Conservation (phyloP, 2,329 filamentous ascomycete species). For the Hymenoscyphus linearis region DNA sequence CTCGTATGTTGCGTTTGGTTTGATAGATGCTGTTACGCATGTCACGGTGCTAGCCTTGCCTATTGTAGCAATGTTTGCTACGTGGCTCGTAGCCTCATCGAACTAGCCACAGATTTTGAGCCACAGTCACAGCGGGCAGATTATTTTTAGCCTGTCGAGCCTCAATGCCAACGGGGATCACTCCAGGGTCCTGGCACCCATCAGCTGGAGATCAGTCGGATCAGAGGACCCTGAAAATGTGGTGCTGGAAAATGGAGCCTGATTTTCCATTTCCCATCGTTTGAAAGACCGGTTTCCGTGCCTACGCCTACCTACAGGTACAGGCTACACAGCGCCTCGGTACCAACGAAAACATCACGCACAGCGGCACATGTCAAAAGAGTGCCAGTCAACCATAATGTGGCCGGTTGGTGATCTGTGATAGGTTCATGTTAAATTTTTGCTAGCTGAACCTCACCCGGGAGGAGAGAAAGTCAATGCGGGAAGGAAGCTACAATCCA, state of each 20-base stretch:
- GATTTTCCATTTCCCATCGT: not conserved
- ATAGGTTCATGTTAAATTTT: not conserved
- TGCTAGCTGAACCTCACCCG: not conserved
- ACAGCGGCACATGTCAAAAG: constrained; percentile 5
- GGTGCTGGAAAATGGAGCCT: not conserved
- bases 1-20: not conserved
- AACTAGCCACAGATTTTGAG: not conserved
- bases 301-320: no score
- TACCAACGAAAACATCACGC: not conserved
- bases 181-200: not conserved
- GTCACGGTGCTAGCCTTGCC: not conserved
- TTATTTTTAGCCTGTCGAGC: not conserved
- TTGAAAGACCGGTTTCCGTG: not conserved
- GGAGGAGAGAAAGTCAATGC: not conserved
- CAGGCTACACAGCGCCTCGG: not conserved
- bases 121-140: not conserved
- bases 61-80: not conserved
- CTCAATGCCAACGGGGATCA: not conserved
- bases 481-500: not conserved
- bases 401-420: not conserved
- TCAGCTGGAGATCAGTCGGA: no score
- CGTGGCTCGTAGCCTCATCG: not conserved
- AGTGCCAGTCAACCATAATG: not conserved
- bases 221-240: not conserved
- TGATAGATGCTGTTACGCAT: not conserved